phyloP scores from a whole-genome alignment of 2,329 filamentous ascomycete genomes.

The Beauveria pseudobassiana region DNA sequence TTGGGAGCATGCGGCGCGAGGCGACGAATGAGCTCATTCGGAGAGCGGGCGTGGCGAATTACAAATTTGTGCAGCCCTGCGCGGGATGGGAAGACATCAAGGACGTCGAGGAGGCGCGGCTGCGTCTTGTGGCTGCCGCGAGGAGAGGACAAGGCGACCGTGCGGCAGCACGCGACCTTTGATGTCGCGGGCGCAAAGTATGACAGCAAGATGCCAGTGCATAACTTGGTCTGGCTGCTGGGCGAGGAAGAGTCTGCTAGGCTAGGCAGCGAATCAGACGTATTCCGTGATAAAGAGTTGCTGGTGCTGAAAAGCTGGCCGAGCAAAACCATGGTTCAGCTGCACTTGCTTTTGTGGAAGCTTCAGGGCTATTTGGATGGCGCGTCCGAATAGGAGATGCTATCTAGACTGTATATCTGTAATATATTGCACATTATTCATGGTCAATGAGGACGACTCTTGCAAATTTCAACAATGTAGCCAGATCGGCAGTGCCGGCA shows the following conservation, averaged over 20 bases:
- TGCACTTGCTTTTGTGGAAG: constrained; percentile 50
- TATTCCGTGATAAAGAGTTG: constrained; percentile 31
- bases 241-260: constrained; percentile 37
- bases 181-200: constrained; percentile 28
- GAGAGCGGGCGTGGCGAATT: constrained; percentile 23
- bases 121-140: constrained; percentile 37
- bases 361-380: constrained; percentile 45
- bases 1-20: constrained; percentile 41
- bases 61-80: constrained; percentile 34
- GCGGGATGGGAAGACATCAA: constrained; percentile 37
- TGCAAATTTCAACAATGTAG: too few species aligned
- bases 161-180: constrained; percentile 37
- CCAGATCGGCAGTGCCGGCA: not conserved
- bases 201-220: constrained; percentile 37
- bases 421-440: not conserved
- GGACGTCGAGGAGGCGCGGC: constrained; percentile 30
- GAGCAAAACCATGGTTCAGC: constrained; percentile 30
- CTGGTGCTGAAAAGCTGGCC: constrained; percentile 34
- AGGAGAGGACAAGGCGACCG: constrained; percentile 15
- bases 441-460: too few species aligned
- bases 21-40: constrained; percentile 39
- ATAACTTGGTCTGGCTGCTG: constrained; percentile 45
- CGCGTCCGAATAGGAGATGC: not conserved
- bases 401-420: not conserved
- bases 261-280: constrained; percentile 27